Evolutionary conservation across 2,329 filamentous ascomycete species (phyloP).

Genomic region (Cladophialophora carrionii): DNA sequence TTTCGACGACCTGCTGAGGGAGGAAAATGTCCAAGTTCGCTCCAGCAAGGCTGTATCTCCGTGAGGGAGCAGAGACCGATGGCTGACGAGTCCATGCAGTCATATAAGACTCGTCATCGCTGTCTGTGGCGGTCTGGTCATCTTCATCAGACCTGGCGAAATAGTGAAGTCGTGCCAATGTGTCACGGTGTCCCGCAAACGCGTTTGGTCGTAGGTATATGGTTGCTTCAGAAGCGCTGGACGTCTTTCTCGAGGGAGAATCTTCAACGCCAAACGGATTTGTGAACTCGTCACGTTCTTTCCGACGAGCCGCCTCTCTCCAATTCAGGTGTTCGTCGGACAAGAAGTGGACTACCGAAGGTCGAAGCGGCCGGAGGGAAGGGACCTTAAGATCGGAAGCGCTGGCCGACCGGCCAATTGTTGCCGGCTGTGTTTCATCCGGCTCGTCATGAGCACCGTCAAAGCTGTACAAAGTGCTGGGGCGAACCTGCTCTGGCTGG

Average conservation of each 20-base stretch:
- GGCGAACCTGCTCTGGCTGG: not conserved
- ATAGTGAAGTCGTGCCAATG: conserved; percentile 32
- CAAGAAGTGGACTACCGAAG: conserved; percentile 23
- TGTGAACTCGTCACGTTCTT: conserved; percentile 13
- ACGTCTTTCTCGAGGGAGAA: conserved; percentile 21
- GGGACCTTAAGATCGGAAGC: not conserved
- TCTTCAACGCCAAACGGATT: conserved; percentile 23
- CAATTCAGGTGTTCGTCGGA: conserved; percentile 24
- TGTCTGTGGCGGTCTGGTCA: conserved; percentile 3
- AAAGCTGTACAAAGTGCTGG: conserved; percentile 13
- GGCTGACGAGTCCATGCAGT: conserved; percentile 10
- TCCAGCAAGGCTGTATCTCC: conserved; percentile 8
- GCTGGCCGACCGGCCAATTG: conserved; percentile 7
- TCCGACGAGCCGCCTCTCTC: conserved; percentile 10
- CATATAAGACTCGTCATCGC: conserved; percentile 6
- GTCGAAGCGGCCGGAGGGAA: conserved; percentile 1
- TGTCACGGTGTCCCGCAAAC: conserved; percentile 37
- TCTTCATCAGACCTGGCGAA: not conserved
- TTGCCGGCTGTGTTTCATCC: conserved; percentile 4
- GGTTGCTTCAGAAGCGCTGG: conserved; percentile 25
- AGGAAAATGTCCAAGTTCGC: conserved; percentile 16
- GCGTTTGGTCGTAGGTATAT: conserved; percentile 29
- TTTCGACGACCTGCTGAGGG: conserved; percentile 25
- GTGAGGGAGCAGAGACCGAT: not conserved
- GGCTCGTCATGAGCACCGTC: conserved; percentile 19